Evolutionary conservation across 73 alveolate species (phyloP), one percentile per base, ranked within the genome.

Genomic region (Tetrahymena thermophila): DNA sequence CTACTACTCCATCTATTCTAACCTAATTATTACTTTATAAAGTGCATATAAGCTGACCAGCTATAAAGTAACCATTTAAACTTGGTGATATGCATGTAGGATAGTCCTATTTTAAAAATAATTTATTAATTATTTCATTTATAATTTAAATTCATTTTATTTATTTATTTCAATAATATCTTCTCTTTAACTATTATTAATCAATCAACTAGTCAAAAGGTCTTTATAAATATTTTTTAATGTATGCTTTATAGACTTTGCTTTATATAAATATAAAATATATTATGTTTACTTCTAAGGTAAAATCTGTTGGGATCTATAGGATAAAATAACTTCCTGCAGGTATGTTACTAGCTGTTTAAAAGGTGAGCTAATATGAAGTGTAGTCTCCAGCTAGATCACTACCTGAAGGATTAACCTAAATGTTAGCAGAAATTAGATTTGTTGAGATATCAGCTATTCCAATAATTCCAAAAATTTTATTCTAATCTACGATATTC

Each of bases 391-490:
- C 97, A 35, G 97, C 95, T 50, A 43, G 35, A 43, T 42, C 83
- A 42, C 95, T 85, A 43, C 97, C 97, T 14, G 84, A 71, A 13
- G 97, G 95, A 93, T 89, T 34, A 5, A 95, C 95, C 17, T 43
- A 55, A n/a, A 95, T 93, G 10, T 85, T 94, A 34, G 95, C 97
- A 34, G 94, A 95, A 16, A 95, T 94, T 84, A 95, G 57, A 6
- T 85, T 95, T 16, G 93, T 43, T 28, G 94, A 85, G 35, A 43
- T 44, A 89, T 89, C 97, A 34, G 97, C 97, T 10, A 95, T 95
- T 21, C 97, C 97, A 50, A 95, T 95, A 34, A 95, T 85, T 34
- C 95, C 97, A 89, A 95, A 95, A 35, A 95, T 95, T 85, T 85
- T 85, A 55, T 95, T 95, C 84, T 95, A 94, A 85, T 95, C 97